Evolutionary conservation across 1,139 yeast species (phyloP).

Genomic region (Yamadazyma conglobata): DNA sequence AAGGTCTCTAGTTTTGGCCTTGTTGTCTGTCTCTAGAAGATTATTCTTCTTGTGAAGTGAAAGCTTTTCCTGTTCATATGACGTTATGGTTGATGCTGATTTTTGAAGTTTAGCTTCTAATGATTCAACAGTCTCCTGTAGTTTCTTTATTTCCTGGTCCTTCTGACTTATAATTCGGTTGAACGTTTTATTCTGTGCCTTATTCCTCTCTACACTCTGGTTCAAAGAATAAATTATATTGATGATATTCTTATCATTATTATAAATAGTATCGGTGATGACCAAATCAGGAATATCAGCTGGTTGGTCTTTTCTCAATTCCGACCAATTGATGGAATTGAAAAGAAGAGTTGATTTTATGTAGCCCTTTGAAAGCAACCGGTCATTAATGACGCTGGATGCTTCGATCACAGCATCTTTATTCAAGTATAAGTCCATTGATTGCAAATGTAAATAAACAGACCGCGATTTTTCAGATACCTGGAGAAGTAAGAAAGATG

Average conservation of each 20-base stretch:
- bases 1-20: slow-evolving; percentile 29
- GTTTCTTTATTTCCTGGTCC: slow-evolving; percentile 27
- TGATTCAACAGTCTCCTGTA: slow-evolving; percentile 21
- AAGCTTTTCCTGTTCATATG: slow-evolving; percentile 14
- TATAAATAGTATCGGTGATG: slow-evolving; percentile 30
- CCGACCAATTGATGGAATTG: slow-evolving; percentile 34
- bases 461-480: slow-evolving; percentile 2
- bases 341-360: slow-evolving; percentile 31
- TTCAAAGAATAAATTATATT: slow-evolving; percentile 41
- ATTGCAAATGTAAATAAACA: slow-evolving; percentile 6
- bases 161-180: slow-evolving; percentile 29
- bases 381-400: slow-evolving; percentile 36
- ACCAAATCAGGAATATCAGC: slow-evolving; percentile 15
- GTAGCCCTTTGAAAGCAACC: slow-evolving; percentile 37
- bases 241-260: slow-evolving; percentile 42
- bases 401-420: slow-evolving; percentile 36
- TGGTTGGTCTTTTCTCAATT: slow-evolving; percentile 21
- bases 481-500: too few relatives aligned
- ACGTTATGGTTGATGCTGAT: slow-evolving; percentile 7
- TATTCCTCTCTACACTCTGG: slow-evolving; percentile 37
- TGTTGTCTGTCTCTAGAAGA: slow-evolving; percentile 22
- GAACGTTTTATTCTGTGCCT: slow-evolving; percentile 32
- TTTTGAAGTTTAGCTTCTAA: slow-evolving; percentile 21
- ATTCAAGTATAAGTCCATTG: slow-evolving; percentile 17
- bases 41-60: slow-evolving; percentile 16